phyloP scores from a whole-genome alignment of 2,329 filamentous ascomycete species.

The Cercospora sojina region DNA sequence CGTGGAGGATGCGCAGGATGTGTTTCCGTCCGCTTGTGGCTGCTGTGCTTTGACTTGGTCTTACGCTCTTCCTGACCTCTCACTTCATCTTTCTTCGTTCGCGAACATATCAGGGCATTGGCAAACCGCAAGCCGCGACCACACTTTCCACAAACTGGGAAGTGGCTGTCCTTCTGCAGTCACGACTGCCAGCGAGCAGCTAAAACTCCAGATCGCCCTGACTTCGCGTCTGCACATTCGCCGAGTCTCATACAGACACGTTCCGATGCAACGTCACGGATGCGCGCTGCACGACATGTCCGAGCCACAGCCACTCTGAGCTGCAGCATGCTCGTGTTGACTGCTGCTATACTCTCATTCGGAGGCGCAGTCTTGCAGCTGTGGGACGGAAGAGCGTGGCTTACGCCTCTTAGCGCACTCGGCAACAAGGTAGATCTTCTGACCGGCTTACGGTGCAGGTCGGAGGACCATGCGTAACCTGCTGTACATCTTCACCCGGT shows the following conservation, averaged over 20 bases:
- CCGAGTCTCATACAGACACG: neutral
- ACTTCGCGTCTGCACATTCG: neutral
- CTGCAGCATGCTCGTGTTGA: neutral
- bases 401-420: slow-evolving; percentile 1
- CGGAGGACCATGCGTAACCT: neutral
- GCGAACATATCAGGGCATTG: no score
- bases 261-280: neutral
- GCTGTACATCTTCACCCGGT: neutral
- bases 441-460: neutral
- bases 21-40: neutral
- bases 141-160: neutral
- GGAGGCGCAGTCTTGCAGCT: neutral
- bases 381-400: slow-evolving; percentile 2
- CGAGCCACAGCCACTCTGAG: neutral
- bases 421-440: neutral
- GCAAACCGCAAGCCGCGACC: no score
- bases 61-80: neutral
- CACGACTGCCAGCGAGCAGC: neutral
- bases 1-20: neutral
- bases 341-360: neutral
- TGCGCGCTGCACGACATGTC: neutral
- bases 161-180: neutral
- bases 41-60: neutral
- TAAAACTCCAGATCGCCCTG: neutral
- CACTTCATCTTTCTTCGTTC: neutral